Percentiles rank a stretch among this genome's conserved stretches.
These are phyloP conservation scores for Xylaria sp. DNA, from an alignment of 2,329 filamentous ascomycete species.

Conservation along the genomic window DNA sequence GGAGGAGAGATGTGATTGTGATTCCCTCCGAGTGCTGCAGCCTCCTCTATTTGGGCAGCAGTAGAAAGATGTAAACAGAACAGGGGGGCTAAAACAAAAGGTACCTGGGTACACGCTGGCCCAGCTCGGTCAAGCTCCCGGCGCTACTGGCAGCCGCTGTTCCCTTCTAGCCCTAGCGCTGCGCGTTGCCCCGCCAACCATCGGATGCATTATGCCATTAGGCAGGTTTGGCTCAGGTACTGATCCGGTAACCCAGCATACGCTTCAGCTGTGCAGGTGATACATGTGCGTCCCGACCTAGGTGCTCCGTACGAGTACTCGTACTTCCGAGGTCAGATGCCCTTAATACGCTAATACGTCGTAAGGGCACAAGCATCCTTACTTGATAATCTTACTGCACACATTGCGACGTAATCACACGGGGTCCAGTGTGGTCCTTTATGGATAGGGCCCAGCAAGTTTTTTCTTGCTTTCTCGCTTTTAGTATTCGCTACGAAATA, in stretches of 20 bases:
- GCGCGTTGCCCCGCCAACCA: slow-evolving; percentile 18
- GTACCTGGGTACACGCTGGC: neutral
- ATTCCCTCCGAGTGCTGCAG: slow-evolving; percentile 8
- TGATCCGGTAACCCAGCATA: neutral
- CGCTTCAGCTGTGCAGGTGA: neutral
- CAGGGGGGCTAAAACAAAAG: slow-evolving; percentile 15
- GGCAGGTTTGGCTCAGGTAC: neutral
- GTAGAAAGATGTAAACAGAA: slow-evolving; percentile 22
- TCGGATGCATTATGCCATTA: neutral
- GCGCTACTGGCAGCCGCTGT: slow-evolving; percentile 14
- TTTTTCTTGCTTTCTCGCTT: no score
- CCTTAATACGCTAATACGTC: neutral
- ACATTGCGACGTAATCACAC: no score
- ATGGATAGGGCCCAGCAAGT: no score
- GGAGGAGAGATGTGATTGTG: slow-evolving; percentile 12
- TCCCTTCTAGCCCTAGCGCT: neutral
- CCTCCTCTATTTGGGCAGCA: slow-evolving; percentile 23
- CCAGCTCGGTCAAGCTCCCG: slow-evolving; percentile 17
- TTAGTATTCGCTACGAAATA: no score
- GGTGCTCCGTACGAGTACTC: no score
- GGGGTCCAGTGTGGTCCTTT: no score
- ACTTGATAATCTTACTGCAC: no score
- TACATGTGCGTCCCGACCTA: no score
- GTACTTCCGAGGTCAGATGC: neutral
- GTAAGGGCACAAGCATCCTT: no score